phyloP scores from a whole-genome alignment of 2,329 filamentous ascomycete genomes.

The Neopestalotiopsis sp. region DNA sequence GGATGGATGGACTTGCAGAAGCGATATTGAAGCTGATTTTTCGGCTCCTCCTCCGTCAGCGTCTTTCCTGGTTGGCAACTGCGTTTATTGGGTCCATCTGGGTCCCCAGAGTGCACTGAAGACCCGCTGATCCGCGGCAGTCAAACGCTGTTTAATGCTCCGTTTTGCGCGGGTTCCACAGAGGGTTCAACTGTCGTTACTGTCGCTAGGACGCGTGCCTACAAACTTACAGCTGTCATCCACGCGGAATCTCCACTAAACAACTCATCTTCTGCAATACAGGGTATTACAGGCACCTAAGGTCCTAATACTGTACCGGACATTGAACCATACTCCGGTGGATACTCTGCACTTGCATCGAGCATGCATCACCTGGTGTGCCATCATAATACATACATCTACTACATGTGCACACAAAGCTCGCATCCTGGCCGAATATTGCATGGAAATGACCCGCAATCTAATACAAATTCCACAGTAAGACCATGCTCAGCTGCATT shows the following conservation, averaged over 20 bases:
- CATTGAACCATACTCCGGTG: too few relatives aligned
- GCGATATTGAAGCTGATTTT: slow-evolving; percentile 1
- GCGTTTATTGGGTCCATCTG: background rate
- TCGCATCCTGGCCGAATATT: too few relatives aligned
- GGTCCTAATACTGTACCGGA: background rate
- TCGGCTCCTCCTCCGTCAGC: background rate
- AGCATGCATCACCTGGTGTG: too few relatives aligned
- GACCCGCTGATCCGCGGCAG: background rate
- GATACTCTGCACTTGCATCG: too few relatives aligned
- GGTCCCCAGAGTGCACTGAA: background rate
- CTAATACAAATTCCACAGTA: too few relatives aligned
- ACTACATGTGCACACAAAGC: too few relatives aligned
- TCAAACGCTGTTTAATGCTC: background rate
- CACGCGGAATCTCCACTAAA: background rate
- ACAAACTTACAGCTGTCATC: background rate
- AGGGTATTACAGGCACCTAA: background rate
- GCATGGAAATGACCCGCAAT: too few relatives aligned
- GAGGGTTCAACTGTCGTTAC: background rate
- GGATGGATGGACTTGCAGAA: background rate
- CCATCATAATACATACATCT: too few relatives aligned
- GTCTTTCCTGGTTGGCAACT: background rate
- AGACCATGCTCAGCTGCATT: too few relatives aligned
- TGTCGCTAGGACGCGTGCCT: background rate
- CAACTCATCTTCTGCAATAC: background rate
- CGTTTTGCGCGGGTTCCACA: background rate